Conservation (phyloP, 2,329 filamentous ascomycete species). For the Orbilia quercus region DNA sequence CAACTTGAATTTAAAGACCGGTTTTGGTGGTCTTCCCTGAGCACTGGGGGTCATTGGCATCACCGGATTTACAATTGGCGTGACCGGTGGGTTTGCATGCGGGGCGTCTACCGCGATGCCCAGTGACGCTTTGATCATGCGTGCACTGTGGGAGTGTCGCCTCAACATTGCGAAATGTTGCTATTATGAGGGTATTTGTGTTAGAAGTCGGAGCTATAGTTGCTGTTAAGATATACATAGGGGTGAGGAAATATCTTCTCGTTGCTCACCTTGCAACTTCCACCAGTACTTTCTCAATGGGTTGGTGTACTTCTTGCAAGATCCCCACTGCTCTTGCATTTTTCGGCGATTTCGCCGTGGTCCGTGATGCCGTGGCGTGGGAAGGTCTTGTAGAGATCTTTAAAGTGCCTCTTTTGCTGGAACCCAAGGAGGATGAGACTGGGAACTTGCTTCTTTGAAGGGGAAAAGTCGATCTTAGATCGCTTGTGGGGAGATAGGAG, state of each 20-base stretch:
- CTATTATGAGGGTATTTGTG: background rate
- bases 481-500: background rate
- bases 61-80: too few relatives aligned
- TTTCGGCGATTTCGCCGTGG: background rate
- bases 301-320: slow-evolving; percentile 15
- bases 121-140: background rate
- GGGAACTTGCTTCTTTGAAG: background rate
- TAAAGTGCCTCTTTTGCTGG: slow-evolving; percentile 11
- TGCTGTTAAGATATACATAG: too few relatives aligned
- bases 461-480: background rate
- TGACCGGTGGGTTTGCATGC: too few relatives aligned
- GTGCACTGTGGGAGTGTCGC: background rate
- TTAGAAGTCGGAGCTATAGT: background rate
- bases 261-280: slow-evolving; percentile 18
- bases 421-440: slow-evolving; percentile 33
- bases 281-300: slow-evolving; percentile 25
- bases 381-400: slow-evolving; percentile 24
- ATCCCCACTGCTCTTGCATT: slow-evolving; percentile 31
- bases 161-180: slow-evolving; percentile 18
- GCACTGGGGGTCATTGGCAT: too few relatives aligned
- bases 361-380: slow-evolving; percentile 15
- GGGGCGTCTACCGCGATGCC: background rate
- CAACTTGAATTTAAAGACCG: too few relatives aligned
- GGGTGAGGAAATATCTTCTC: background rate
- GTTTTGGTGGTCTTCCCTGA: too few relatives aligned